Evolutionary conservation across 805 yeast genomes (phyloP).

Genomic region (Metschnikowia kofuensis): DNA sequence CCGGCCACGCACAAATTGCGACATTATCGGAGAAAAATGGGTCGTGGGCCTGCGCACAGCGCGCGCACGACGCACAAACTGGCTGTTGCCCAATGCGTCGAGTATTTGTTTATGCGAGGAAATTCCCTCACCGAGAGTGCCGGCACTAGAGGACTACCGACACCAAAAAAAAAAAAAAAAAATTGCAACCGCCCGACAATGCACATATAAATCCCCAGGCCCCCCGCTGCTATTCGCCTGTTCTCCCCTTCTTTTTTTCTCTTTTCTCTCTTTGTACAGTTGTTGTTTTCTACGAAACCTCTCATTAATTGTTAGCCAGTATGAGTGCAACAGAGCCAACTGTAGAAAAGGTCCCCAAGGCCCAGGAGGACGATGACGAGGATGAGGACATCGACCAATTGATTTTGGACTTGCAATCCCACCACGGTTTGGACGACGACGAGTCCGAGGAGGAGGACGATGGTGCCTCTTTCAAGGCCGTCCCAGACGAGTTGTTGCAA

Average conservation of each 20-base stretch:
- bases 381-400: conserved; percentile 61
- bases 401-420: conserved; percentile 74
- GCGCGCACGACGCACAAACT: background rate
- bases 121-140: conserved; percentile 18
- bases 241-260: conserved; percentile 2
- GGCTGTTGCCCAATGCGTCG: conserved; percentile 18
- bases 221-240: background rate
- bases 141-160: conserved; percentile 3
- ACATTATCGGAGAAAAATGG: too few species aligned
- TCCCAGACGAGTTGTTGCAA: conserved; percentile 81
- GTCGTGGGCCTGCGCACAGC: background rate
- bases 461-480: conserved; percentile 53
- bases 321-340: conserved; percentile 50
- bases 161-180: background rate
- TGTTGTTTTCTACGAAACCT: conserved; percentile 9
- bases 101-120: conserved; percentile 19
- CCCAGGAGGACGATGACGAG: conserved; percentile 45
- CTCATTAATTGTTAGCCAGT: conserved; percentile 6
- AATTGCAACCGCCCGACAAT: conserved; percentile 1
- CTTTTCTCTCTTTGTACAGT: conserved; percentile 10
- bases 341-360: conserved; percentile 49
- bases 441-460: conserved; percentile 31
- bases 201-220: conserved; percentile 17
- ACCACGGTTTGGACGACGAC: conserved; percentile 41
- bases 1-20: too few species aligned